Conservation (phyloP, 495 filamentous ascomycete species). For the Podospora pseudopauciseta region DNA sequence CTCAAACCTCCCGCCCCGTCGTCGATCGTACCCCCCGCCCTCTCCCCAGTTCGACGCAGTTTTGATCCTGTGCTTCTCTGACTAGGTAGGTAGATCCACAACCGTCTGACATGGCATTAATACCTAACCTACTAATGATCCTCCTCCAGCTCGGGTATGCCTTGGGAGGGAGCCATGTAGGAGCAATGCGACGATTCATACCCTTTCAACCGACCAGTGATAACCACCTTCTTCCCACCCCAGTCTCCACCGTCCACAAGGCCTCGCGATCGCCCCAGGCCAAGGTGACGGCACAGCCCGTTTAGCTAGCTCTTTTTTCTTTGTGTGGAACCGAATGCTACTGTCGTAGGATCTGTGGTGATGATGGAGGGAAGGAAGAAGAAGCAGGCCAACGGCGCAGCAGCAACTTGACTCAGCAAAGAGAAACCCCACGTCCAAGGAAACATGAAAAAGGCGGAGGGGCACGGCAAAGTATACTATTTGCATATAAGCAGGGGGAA, state of each 20-base stretch:
- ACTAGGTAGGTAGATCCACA: not conserved
- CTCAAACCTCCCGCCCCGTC: not conserved
- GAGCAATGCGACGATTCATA: too few relatives aligned
- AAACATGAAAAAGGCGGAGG: not conserved
- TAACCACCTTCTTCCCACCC: not conserved
- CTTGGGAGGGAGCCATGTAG: not conserved
- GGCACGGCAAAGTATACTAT: not conserved
- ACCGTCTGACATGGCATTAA: not conserved
- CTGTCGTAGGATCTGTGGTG: not conserved
- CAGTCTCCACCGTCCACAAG: not conserved
- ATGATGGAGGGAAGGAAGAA: not conserved
- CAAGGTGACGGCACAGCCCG: not conserved
- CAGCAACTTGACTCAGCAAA: not conserved
- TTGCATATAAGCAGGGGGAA: not conserved
- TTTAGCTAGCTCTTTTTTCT: not conserved
- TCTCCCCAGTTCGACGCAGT: not conserved
- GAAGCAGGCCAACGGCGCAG: slow-evolving; percentile 4
- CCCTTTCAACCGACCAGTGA: not conserved
- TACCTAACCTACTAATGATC: too few relatives aligned
- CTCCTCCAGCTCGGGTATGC: too few relatives aligned
- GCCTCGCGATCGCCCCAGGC: not conserved
- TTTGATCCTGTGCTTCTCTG: not conserved
- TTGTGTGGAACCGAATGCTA: slow-evolving; percentile 2
- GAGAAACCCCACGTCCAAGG: not conserved
- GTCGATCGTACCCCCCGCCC: too few relatives aligned